Conservation (phyloP, 345 rosid species). For the Leavenworthia alabamica region DNA sequence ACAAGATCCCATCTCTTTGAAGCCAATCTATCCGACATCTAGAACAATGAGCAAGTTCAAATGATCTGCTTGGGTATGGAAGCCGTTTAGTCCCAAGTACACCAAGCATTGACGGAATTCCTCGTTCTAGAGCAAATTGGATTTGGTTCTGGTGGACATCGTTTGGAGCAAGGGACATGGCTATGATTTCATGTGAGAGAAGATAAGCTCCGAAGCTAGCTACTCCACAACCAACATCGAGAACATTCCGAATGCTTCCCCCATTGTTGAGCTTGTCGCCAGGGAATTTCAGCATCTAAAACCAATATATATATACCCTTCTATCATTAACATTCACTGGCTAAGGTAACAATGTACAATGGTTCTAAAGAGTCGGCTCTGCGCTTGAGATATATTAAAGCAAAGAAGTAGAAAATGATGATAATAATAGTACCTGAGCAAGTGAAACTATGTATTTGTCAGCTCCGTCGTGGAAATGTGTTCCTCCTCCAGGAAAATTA, state of each 20-base stretch:
- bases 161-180: slow-evolving; percentile 97
- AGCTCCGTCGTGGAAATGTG: slow-evolving; percentile 93
- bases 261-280: slow-evolving; percentile 76
- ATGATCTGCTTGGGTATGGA: slow-evolving; percentile 97
- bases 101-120: slow-evolving; percentile 90
- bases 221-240: slow-evolving; percentile 97
- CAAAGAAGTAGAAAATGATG: neutral
- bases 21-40: slow-evolving; percentile 98
- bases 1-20: slow-evolving; percentile 87
- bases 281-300: slow-evolving; percentile 94
- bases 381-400: neutral
- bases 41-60: slow-evolving; percentile 95
- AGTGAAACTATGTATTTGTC: slow-evolving; percentile 85
- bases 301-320: slow-evolving; percentile 14
- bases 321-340: neutral
- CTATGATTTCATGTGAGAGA: slow-evolving; percentile 67
- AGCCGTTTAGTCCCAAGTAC: slow-evolving; percentile 93
- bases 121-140: slow-evolving; percentile 94
- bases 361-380: neutral
- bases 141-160: slow-evolving; percentile 98
- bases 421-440: slow-evolving; percentile 58
- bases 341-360: neutral
- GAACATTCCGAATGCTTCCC: slow-evolving; percentile 76
- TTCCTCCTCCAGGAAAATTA: slow-evolving; percentile 97
- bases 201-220: slow-evolving; percentile 99